phyloP scores from a whole-genome alignment of 257 asterid species.

The Rauvolfia tetraphylla region DNA sequence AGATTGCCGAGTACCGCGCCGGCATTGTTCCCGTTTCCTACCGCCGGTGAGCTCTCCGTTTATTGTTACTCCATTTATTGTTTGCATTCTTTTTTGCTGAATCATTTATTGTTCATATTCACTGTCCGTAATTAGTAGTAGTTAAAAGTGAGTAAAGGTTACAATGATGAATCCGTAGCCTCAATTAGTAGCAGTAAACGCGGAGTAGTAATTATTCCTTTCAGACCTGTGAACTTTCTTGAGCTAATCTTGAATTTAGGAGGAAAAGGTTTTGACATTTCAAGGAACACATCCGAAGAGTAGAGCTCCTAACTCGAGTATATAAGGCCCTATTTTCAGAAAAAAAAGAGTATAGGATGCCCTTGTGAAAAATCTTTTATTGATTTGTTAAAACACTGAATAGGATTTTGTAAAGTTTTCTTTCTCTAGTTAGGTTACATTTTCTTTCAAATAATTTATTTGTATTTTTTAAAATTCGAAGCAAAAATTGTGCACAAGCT shows the following conservation, averaged over 20 bases:
- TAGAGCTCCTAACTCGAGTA: no score
- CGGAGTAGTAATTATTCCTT: background rate
- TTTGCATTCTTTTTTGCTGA: background rate
- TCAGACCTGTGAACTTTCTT: background rate
- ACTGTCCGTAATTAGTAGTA: background rate
- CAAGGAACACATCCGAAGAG: no score
- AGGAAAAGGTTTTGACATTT: background rate
- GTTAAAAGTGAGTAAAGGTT: background rate
- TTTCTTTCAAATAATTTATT: no score
- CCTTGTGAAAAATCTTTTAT: no score
- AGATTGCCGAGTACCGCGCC: constrained; percentile 70
- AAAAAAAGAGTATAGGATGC: no score
- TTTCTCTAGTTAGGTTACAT: no score
- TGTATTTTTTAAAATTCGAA: no score
- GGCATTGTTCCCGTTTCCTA: constrained; percentile 80
- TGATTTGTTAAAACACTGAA: no score
- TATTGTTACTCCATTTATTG: background rate
- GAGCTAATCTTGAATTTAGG: background rate
- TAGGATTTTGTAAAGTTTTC: no score
- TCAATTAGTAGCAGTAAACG: background rate
- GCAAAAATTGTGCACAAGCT: no score
- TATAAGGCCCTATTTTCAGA: no score
- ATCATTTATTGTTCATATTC: background rate
- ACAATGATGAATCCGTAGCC: background rate
- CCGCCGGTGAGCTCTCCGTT: constrained; percentile 42